phyloP scores from a whole-genome alignment of 2,329 filamentous ascomycete species.

The Pyrenophora tritici-repentis region DNA sequence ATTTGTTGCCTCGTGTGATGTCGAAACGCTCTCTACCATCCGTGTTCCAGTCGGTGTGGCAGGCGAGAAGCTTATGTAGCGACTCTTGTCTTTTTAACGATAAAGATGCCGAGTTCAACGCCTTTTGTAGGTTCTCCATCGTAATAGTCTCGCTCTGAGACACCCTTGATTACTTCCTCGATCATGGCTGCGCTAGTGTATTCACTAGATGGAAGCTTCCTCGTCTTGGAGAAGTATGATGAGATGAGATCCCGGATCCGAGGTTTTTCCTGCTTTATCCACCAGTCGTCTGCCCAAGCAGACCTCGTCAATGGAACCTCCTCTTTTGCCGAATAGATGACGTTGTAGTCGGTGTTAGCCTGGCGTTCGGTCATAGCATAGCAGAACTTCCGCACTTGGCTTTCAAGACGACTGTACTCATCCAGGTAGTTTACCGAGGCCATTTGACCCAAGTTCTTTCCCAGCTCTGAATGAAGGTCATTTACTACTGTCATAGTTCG shows the following conservation, averaged over 20 bases:
- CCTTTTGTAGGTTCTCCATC: constrained; percentile 50
- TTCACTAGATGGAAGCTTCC: constrained; percentile 50
- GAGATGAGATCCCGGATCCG: constrained; percentile 59
- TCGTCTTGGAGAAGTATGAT: constrained; percentile 52
- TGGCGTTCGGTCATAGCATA: constrained; percentile 32
- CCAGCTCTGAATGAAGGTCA: constrained; percentile 62
- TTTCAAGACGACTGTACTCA: constrained; percentile 58
- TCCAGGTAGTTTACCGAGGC: constrained; percentile 59
- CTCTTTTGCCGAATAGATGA: constrained; percentile 59
- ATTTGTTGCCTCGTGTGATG: too few relatives aligned
- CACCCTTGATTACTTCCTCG: constrained; percentile 63
- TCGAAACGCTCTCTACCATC: too few relatives aligned
- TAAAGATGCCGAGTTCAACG: constrained; percentile 55
- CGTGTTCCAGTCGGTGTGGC: neutral
- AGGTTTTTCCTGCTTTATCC: constrained; percentile 66
- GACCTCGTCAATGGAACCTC: constrained; percentile 57
- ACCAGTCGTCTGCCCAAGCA: constrained; percentile 66
- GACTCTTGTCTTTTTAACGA: constrained; percentile 44
- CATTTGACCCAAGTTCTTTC: constrained; percentile 60
- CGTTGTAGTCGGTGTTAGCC: constrained; percentile 43
- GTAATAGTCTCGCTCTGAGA: constrained; percentile 57
- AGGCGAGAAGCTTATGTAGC: constrained; percentile 8
- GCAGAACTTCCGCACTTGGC: constrained; percentile 38
- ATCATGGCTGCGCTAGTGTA: constrained; percentile 61
- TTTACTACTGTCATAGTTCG: constrained; percentile 64